Conservation (phyloP, 2,329 filamentous ascomycete genomes). For the Sclerotinia borealis region DNA sequence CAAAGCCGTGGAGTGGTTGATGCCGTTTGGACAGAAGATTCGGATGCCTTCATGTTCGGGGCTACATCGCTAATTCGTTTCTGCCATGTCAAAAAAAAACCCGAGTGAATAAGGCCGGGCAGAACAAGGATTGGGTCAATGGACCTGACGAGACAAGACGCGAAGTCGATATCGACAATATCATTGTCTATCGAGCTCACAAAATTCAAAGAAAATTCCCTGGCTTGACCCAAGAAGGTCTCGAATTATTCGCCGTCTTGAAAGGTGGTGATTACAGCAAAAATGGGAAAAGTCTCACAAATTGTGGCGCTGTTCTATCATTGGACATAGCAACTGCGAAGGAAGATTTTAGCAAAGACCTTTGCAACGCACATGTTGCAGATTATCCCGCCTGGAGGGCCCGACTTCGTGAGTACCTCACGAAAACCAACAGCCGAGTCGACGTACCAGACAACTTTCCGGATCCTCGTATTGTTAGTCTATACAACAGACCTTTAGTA, state of each 20-base stretch:
- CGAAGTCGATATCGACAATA: constrained; percentile 63
- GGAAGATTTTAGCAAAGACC: constrained; percentile 66
- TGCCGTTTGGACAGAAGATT: constrained; percentile 87
- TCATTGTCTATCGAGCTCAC: constrained; percentile 62
- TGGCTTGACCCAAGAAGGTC: constrained; percentile 71
- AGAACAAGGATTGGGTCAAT: constrained; percentile 41
- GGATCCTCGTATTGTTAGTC: not conserved
- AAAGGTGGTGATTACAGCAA: constrained; percentile 90
- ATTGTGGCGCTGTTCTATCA: constrained; percentile 77
- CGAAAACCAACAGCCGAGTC: not conserved
- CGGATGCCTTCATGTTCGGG: constrained; percentile 94
- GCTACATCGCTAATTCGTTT: constrained; percentile 70
- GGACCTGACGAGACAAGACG: constrained; percentile 50
- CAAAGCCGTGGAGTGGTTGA: constrained; percentile 78
- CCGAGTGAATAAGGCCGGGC: not conserved
- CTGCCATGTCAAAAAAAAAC: constrained; percentile 49
- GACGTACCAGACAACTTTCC: not conserved
- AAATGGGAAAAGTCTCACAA: constrained; percentile 62
- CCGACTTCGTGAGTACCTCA: not conserved
- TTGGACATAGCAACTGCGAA: constrained; percentile 66
- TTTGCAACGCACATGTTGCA: not conserved
- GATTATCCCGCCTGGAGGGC: not conserved
- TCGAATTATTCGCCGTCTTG: constrained; percentile 88
- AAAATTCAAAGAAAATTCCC: constrained; percentile 39
- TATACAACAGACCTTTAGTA: not conserved